phyloP scores from a whole-genome alignment of 495 filamentous ascomycete genomes.

The Letharia columbiana region DNA sequence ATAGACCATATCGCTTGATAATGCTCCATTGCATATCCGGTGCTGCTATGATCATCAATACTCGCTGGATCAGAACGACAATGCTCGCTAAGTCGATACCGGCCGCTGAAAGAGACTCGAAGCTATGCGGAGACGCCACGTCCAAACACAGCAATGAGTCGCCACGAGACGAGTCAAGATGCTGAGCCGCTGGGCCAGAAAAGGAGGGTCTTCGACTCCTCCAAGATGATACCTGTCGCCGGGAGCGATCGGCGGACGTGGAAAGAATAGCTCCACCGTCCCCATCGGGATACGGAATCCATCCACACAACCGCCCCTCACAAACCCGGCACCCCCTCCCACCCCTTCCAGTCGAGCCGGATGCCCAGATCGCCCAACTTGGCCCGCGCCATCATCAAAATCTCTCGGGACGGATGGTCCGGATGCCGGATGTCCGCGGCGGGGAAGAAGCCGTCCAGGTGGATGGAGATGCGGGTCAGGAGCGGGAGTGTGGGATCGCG shows the following conservation, averaged over 20 bases:
- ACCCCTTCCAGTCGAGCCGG: neutral
- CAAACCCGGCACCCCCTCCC: neutral
- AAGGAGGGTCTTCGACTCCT: neutral
- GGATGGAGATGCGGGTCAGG: conserved; percentile 2
- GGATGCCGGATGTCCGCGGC: neutral
- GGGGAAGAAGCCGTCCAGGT: conserved; percentile 1
- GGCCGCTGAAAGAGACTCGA: neutral
- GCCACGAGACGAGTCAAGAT: neutral
- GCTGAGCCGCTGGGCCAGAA: neutral
- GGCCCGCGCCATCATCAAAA: conserved; percentile 6
- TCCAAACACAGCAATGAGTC: neutral
- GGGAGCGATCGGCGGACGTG: neutral
- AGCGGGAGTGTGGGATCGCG: neutral
- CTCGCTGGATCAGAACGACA: neutral
- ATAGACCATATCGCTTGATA: neutral
- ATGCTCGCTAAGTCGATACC: conserved; percentile 4
- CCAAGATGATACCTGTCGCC: neutral
- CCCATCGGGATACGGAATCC: neutral
- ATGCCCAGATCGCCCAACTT: conserved; percentile 1
- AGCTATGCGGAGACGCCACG: neutral
- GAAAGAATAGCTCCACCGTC: neutral
- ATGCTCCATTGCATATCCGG: neutral
- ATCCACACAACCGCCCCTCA: neutral
- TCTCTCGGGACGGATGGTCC: conserved; percentile 2
- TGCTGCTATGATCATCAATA: neutral